Evolutionary conservation across 2,329 filamentous ascomycete genomes (phyloP), one percentile per base, ranked within the genome.

Genomic region (Bisporella sp.): DNA sequence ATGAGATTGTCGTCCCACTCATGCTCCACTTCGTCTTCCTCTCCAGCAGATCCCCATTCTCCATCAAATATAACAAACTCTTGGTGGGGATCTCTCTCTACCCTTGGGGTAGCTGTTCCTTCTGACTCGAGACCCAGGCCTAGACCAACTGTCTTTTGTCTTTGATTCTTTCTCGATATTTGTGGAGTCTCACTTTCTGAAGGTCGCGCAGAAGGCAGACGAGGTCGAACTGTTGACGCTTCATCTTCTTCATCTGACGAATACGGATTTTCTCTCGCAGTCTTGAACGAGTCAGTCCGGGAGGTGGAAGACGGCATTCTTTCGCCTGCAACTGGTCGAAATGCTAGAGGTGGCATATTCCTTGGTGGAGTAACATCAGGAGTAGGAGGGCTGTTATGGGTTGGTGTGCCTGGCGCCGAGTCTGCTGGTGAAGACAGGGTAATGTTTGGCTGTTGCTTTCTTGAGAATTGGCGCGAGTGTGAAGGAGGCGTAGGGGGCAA

Each of bases 301-400:
- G 64, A 66, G 4, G 63, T 61, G n/a, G 64, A 65, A 5, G 64
- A 65, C 11, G 62, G 59, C 46, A 63, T 61, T 51, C 77, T 74
- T 55, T 82, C 76, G 54, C 67, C 68, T 42, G 73, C 61, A 35
- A 66, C 64, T 13, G 76, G 75, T 32, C 77, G 76, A 43, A 72
- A 62, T 48, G 69, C 62, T 61, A 70, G 72, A 12, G 73, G 68
- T 51, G 73, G 68, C 51, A 72, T 73, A 37, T 66, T 66, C 45
- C 81, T 77, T 35, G 86, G 86, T 47, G 85, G 87, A 12, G 86
- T 90, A 43, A 85, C 78, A 67, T 89, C 86, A 33, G 86, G 87
- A 3, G 86, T 90, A 32, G 84, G 85, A 12, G 84, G 84, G 59
- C 81, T 87, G 56, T 84, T 79, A 56, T 81, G 79, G 31, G 81